A percentile compares a stretch with the other conserved stretches of the same genome.
These are phyloP conservation scores for Entomortierella lignicola DNA, from an alignment of 192 early-diverging fungal species.

Conservation along the genomic window DNA sequence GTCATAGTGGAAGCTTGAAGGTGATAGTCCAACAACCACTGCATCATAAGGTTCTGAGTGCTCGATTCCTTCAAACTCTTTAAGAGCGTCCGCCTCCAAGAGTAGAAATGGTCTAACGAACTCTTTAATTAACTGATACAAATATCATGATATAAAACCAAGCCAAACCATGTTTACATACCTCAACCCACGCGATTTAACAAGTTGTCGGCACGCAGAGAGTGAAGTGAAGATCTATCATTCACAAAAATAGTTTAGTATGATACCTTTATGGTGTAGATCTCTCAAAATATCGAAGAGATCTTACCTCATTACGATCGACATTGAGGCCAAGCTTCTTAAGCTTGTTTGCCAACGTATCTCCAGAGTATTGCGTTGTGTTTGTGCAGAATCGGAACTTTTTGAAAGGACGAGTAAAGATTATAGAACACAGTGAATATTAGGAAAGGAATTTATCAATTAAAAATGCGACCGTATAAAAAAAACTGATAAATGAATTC, in stretches of 20 bases:
- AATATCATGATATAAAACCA: too few species aligned
- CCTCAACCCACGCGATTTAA: conserved; percentile 60
- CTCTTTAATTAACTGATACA: too few species aligned
- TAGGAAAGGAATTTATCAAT: background rate
- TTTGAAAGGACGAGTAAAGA: too few species aligned
- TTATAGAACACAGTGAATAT: background rate
- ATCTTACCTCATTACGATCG: conserved; percentile 62
- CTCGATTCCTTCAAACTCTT: conserved; percentile 75
- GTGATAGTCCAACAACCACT: conserved; percentile 88
- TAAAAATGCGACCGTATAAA: background rate
- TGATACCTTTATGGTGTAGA: background rate
- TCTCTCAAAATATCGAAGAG: background rate
- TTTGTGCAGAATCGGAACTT: conserved; percentile 87
- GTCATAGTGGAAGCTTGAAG: conserved; percentile 74
- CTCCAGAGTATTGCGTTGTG: conserved; percentile 82
- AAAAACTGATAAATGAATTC: background rate
- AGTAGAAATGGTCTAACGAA: conserved; percentile 85
- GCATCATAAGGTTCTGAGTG: conserved; percentile 70
- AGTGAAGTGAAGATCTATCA: conserved; percentile 84
- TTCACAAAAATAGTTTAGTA: background rate
- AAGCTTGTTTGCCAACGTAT: conserved; percentile 68
- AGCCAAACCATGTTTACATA: conserved; percentile 7
- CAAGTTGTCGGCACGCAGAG: conserved; percentile 74
- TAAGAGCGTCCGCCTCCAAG: conserved; percentile 75
- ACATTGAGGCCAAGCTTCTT: conserved; percentile 75